These are phyloP conservation scores for Berkeleyomyces rouxiae DNA, from an alignment of 2,329 filamentous ascomycete species.

Conservation along the genomic window DNA sequence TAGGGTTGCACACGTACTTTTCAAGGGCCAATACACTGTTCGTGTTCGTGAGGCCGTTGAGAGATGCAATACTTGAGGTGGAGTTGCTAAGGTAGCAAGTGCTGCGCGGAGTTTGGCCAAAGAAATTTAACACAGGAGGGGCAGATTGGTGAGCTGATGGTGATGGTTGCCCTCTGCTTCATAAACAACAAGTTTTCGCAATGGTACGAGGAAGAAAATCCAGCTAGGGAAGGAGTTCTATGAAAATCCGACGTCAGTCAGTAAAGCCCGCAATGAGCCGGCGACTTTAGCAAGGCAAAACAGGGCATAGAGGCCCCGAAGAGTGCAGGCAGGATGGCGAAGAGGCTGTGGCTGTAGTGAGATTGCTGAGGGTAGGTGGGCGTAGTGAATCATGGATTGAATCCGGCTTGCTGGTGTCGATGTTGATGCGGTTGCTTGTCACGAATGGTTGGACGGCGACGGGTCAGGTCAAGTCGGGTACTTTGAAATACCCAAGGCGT, in stretches of 20 bases:
- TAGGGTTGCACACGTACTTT: slow-evolving; percentile 5
- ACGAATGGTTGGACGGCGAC: not conserved
- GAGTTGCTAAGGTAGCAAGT: not conserved
- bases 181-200: not conserved
- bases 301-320: not conserved
- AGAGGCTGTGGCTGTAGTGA: not conserved
- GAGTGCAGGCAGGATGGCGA: not conserved
- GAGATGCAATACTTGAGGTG: not conserved
- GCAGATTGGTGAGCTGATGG: not conserved
- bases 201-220: not conserved
- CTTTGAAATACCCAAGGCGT: not conserved
- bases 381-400: not conserved
- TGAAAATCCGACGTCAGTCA: not conserved
- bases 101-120: not conserved
- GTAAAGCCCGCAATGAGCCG: slow-evolving; percentile 1
- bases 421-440: not conserved
- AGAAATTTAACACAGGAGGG: not conserved
- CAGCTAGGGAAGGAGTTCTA: not conserved
- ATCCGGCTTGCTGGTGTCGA: not conserved
- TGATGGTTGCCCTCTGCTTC: not conserved
- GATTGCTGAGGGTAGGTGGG: not conserved
- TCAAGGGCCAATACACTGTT: not conserved
- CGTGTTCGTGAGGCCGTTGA: not conserved
- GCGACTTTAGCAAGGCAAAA: not conserved
- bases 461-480: not conserved